A percentile compares a stretch with the other conserved stretches of the same genome.
phyloP scores from a whole-genome alignment of 257 asterid species.

The Rehmannia glutinosa region DNA sequence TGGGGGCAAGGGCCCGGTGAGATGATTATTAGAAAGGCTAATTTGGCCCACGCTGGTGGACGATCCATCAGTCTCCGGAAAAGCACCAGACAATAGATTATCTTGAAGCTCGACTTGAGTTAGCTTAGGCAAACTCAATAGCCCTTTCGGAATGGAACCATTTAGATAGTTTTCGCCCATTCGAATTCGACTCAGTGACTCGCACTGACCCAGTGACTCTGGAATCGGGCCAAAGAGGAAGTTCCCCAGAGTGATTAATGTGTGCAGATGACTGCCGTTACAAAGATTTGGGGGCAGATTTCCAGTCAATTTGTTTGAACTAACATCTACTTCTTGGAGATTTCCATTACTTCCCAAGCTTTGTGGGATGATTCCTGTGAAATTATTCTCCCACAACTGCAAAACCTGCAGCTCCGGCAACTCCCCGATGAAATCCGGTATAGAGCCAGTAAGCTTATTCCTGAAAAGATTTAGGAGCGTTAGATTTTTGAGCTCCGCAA shows the following conservation, averaged over 20 bases:
- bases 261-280: slow-evolving; percentile 53
- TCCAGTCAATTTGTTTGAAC: slow-evolving; percentile 90
- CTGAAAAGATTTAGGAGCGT: slow-evolving; percentile 82
- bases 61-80: slow-evolving; percentile 43
- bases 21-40: slow-evolving; percentile 76
- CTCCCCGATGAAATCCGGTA: slow-evolving; percentile 81
- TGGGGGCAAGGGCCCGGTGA: slow-evolving; percentile 71
- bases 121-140: slow-evolving; percentile 68
- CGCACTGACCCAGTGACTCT: slow-evolving; percentile 67
- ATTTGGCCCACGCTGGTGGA: slow-evolving; percentile 72
- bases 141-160: slow-evolving; percentile 80
- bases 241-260: slow-evolving; percentile 76
- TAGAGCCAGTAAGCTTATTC: slow-evolving; percentile 83
- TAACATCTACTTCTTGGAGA: slow-evolving; percentile 63
- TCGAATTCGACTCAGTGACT: slow-evolving; percentile 66
- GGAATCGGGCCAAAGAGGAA: slow-evolving; percentile 87
- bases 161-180: slow-evolving; percentile 89
- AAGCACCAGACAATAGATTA: slow-evolving; percentile 69
- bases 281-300: slow-evolving; percentile 72
- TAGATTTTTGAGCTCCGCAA: slow-evolving; percentile 61
- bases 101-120: slow-evolving; percentile 89
- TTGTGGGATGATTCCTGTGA: slow-evolving; percentile 82
- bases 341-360: slow-evolving; percentile 69
- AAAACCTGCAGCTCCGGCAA: slow-evolving; percentile 75
- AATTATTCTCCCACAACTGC: slow-evolving; percentile 94